phyloP scores from a whole-genome alignment of 176 grass and related monocot species.

The Coix lacrymajobi region DNA sequence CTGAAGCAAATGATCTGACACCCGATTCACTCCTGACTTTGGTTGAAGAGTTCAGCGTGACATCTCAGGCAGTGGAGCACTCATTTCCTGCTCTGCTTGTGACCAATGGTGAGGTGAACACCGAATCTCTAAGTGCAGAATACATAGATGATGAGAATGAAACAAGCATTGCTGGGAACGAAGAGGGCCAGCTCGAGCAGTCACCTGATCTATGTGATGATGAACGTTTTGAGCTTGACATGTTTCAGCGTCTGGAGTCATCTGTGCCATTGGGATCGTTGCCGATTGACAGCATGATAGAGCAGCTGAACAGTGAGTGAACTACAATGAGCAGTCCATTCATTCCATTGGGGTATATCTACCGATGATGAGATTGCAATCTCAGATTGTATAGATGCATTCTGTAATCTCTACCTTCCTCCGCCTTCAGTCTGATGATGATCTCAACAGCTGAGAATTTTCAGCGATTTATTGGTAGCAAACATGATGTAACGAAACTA shows the following conservation, averaged over 20 bases:
- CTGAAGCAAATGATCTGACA: constrained; percentile 41
- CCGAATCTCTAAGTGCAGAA: constrained; percentile 21
- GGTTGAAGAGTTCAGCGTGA: constrained; percentile 66
- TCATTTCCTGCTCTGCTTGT: constrained; percentile 73
- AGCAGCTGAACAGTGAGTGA: constrained; percentile 46
- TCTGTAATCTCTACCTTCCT: not conserved
- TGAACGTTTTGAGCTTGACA: constrained; percentile 39
- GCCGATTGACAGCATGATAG: constrained; percentile 53
- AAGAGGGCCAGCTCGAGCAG: constrained; percentile 23
- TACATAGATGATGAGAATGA: constrained; percentile 13
- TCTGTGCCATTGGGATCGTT: constrained; percentile 57
- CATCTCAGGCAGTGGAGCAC: constrained; percentile 62
- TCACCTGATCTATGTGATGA: constrained; percentile 4
- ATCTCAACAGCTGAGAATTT: not conserved
- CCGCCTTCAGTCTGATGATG: not conserved
- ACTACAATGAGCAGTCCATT: not conserved
- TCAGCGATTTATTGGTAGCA: not conserved
- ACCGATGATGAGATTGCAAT: not conserved
- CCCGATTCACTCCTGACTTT: constrained; percentile 66
- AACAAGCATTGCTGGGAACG: constrained; percentile 3
- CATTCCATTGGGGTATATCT: not conserved
- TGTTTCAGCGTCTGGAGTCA: constrained; percentile 45
- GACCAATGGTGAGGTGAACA: not conserved
- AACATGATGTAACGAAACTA: constrained; percentile 7
- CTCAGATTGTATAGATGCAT: not conserved